Conservation (phyloP, 768 basidiomycete genomes). For the Suillus placidus region DNA sequence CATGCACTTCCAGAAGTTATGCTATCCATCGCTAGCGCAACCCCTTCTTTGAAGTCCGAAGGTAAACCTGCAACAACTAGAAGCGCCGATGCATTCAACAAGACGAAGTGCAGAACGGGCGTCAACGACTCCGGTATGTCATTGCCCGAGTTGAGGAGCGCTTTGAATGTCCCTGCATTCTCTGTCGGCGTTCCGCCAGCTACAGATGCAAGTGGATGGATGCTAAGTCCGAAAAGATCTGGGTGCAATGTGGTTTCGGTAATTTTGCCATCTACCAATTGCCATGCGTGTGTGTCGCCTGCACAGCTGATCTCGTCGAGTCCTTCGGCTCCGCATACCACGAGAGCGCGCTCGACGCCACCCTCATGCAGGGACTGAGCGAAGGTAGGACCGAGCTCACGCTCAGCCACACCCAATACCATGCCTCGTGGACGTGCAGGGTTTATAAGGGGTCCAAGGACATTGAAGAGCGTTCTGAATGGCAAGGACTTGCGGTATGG, state of each 20-base stretch:
- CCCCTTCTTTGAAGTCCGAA: conserved; percentile 68
- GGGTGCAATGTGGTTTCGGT: conserved; percentile 65
- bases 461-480: conserved; percentile 96
- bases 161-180: conserved; percentile 76
- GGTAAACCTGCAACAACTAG: conserved; percentile 84
- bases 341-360: conserved; percentile 83
- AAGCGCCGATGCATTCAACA: conserved; percentile 88
- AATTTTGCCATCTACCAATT: conserved; percentile 70
- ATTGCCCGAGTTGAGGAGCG: conserved; percentile 60
- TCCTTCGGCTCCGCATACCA: conserved; percentile 91
- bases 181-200: conserved; percentile 71
- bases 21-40: conserved; percentile 64
- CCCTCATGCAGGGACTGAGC: conserved; percentile 71
- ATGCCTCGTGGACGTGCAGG: conserved; percentile 85
- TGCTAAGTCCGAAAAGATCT: conserved; percentile 72
- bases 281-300: conserved; percentile 86
- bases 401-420: conserved; percentile 89
- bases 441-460: conserved; percentile 92
- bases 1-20: conserved; percentile 62
- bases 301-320: conserved; percentile 97
- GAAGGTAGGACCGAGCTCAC: conserved; percentile 79
- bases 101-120: conserved; percentile 82
- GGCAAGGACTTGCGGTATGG: conserved; percentile 86
- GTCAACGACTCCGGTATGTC: conserved; percentile 57
- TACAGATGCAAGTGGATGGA: conserved; percentile 72